phyloP scores from a whole-genome alignment of 306 rosid species.

The Vigna nakashimae region DNA sequence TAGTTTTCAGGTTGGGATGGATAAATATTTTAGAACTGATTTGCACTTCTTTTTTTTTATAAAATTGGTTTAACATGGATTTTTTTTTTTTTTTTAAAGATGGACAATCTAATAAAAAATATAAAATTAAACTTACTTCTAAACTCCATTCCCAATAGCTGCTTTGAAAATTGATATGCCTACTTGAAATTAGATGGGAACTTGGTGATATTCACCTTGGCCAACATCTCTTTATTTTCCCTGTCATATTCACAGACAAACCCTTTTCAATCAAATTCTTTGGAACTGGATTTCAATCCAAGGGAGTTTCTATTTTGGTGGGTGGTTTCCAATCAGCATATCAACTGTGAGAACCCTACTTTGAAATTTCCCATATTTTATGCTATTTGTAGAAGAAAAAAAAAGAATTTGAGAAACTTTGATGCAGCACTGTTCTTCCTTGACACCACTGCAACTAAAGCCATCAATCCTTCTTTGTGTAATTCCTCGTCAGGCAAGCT shows the following conservation, averaged over 20 bases:
- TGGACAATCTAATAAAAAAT: no score
- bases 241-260: not conserved
- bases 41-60: no score
- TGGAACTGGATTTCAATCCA: not conserved
- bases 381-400: not conserved
- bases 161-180: not conserved
- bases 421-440: not conserved
- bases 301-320: not conserved
- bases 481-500: conserved; percentile 38
- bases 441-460: not conserved
- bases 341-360: not conserved
- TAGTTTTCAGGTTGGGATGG: no score
- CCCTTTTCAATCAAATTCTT: not conserved
- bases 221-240: not conserved
- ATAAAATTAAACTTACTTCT: no score
- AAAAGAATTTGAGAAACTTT: conserved; percentile 4
- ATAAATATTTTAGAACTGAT: no score
- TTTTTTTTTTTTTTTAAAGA: no score
- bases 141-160: no score
- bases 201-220: not conserved
- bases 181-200: not conserved
- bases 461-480: not conserved
- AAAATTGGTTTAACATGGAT: no score
- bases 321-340: not conserved
- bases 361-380: not conserved